phyloP scores from a whole-genome alignment of 1,284 basidiomycete genomes.

The Ceratobasidium papillatum region DNA sequence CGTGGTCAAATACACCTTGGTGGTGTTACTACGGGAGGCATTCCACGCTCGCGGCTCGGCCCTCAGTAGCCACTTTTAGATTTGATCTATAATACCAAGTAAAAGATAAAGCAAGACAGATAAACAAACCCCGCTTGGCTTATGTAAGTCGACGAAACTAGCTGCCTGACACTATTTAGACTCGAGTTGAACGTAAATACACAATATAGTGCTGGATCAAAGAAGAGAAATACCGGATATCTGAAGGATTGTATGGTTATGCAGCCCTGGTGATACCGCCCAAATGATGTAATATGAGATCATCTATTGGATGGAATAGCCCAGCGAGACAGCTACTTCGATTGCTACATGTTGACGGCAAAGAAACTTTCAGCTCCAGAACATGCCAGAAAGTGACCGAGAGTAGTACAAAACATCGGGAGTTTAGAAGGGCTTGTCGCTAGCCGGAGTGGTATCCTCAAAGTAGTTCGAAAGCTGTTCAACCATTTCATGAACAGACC shows the following conservation, averaged over 20 bases:
- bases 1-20: not conserved
- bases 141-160: no score
- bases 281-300: not conserved
- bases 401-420: no score
- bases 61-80: not conserved
- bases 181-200: no score
- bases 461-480: conserved; percentile 72
- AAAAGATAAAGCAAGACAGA: not conserved
- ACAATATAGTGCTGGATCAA: no score
- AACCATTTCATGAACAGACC: not conserved
- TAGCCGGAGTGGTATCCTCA: conserved; percentile 77
- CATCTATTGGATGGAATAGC: conserved; percentile 29
- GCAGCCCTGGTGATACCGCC: not conserved
- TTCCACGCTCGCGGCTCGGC: no score
- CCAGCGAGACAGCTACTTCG: not conserved
- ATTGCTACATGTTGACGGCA: not conserved
- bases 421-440: conserved; percentile 78
- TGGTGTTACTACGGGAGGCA: not conserved
- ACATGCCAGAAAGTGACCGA: not conserved
- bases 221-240: no score
- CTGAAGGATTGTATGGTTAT: not conserved
- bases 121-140: not conserved
- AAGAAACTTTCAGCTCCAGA: not conserved
- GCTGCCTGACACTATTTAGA: no score
- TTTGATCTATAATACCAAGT: not conserved